Evolutionary conservation across 768 basidiomycete species (phyloP).

Genomic region (Lactarius evosmus): DNA sequence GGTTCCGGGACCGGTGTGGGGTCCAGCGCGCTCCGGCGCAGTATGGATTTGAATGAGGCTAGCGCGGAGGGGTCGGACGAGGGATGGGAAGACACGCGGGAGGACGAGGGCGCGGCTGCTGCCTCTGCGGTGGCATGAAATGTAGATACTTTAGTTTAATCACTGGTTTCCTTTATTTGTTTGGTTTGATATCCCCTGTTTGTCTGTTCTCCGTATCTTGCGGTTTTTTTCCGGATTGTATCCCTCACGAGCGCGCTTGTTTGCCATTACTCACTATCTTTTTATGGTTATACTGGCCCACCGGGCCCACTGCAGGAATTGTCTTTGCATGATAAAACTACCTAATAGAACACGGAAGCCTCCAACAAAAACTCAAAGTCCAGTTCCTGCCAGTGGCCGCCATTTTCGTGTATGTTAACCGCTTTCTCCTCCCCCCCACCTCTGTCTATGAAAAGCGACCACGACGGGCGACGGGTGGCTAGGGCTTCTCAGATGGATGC

Average conservation of each 20-base stretch:
- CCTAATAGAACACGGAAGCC: too few relatives aligned
- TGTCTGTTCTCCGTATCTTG: not conserved
- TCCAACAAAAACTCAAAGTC: too few relatives aligned
- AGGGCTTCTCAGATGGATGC: too few relatives aligned
- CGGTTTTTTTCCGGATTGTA: not conserved
- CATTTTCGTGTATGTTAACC: too few relatives aligned
- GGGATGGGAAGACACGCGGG: constrained; percentile 10
- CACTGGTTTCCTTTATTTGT: not conserved
- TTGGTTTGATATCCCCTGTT: not conserved
- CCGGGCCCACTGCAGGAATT: not conserved
- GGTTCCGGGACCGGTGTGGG: not conserved
- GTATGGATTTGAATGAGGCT: not conserved
- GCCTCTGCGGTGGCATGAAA: not conserved
- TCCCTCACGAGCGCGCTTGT: not conserved
- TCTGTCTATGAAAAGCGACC: too few relatives aligned
- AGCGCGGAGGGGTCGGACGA: not conserved
- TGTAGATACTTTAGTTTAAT: not conserved
- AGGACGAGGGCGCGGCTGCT: not conserved
- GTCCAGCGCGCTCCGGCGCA: not conserved
- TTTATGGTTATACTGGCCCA: not conserved
- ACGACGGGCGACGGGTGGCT: too few relatives aligned
- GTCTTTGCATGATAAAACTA: not conserved
- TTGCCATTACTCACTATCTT: not conserved
- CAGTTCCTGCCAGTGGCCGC: too few relatives aligned
- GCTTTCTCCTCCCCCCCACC: too few relatives aligned